phyloP scores from a whole-genome alignment of 208 protist genomes.

The Trypanosoma melophagium region DNA sequence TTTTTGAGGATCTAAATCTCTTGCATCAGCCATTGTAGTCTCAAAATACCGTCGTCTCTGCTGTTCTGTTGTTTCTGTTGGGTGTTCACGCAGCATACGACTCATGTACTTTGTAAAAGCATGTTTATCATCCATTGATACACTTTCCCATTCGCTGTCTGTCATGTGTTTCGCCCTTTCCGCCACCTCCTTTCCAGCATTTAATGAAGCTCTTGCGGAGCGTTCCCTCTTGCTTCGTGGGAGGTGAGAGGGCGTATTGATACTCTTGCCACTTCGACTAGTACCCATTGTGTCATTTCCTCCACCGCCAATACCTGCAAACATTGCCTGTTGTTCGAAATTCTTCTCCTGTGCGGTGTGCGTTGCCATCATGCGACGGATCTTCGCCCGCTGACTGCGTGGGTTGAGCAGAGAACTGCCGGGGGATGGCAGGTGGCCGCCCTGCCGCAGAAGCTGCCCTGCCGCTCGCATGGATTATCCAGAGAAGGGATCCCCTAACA shows the following conservation, averaged over 20 bases:
- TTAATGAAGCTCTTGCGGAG: slow-evolving; percentile 31
- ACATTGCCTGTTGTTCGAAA: slow-evolving; percentile 65
- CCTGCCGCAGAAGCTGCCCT: slow-evolving; percentile 1
- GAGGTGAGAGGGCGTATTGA: not conserved
- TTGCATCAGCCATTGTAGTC: slow-evolving; percentile 74
- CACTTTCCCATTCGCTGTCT: slow-evolving; percentile 78
- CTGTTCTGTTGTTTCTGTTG: slow-evolving; percentile 78
- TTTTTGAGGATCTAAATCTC: slow-evolving; percentile 51
- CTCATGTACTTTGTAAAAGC: slow-evolving; percentile 79
- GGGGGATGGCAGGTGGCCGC: slow-evolving; percentile 32
- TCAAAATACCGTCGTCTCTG: slow-evolving; percentile 87
- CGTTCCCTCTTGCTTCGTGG: slow-evolving; percentile 48
- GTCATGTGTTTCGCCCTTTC: slow-evolving; percentile 72
- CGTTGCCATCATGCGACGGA: slow-evolving; percentile 40
- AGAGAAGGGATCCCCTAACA: no score
- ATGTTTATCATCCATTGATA: slow-evolving; percentile 75
- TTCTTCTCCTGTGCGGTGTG: slow-evolving; percentile 29
- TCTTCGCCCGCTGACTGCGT: slow-evolving; percentile 54
- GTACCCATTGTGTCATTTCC: no score
- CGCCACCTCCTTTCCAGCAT: slow-evolving; percentile 47
- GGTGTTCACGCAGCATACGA: slow-evolving; percentile 49
- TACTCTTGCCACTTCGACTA: no score
- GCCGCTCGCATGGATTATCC: slow-evolving; percentile 20
- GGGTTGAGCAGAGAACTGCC: slow-evolving; percentile 76
- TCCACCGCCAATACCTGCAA: slow-evolving; percentile 46